Base-by-base conservation (phyloP, 2,329 filamentous ascomycete species). In the Alternaria dauci region DNA sequence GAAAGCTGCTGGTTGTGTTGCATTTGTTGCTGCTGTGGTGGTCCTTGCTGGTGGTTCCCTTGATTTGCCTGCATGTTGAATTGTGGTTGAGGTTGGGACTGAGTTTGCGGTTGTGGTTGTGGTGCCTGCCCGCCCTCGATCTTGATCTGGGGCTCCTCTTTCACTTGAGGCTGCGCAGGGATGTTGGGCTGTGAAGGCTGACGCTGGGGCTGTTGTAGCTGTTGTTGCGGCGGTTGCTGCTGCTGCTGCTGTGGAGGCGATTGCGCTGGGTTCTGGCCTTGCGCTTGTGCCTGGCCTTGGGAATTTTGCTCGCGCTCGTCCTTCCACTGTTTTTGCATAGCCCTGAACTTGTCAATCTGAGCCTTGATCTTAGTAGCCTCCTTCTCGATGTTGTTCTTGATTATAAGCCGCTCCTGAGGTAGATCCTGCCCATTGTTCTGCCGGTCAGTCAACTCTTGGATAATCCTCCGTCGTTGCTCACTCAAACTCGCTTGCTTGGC, bases 101-200 rank as follows among this genome's bases (percentile, higher is more conserved):
- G 58, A 18, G 67, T 60, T 47, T 63, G 63, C 39, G 63, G 62
- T 51, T 69, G 71, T 18, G 63, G 62, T 42, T 69, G 71, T n/a
- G 63, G 62, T 42, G 62, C 51, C 36, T 69, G 66, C 25, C 67
- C 71, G n/a, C 70, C 71, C 57, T 79, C 76, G n/a, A 76, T 55
- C 62, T 79, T 79, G 56, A 79, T 75, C 23, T 76, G 73, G 5
- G 75, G 73, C 36, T 71, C 71, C 47, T 77, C 76, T 23, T 77
- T 76, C 9, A 76, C 66, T 30, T 66, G 68, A 26, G 65, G 55
- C 47, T 75, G 74, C 6, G 55, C 51, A 12, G 62, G 63, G 23
- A 73, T 69, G 25, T 65, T 70, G 16, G 67, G 66, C 34, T 76
- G 73, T 16, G 69, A 72, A 34, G 71, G 71, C 44, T 77, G 75